Conservation (phyloP, 495 filamentous ascomycete species). For the Penicillium herquei region DNA sequence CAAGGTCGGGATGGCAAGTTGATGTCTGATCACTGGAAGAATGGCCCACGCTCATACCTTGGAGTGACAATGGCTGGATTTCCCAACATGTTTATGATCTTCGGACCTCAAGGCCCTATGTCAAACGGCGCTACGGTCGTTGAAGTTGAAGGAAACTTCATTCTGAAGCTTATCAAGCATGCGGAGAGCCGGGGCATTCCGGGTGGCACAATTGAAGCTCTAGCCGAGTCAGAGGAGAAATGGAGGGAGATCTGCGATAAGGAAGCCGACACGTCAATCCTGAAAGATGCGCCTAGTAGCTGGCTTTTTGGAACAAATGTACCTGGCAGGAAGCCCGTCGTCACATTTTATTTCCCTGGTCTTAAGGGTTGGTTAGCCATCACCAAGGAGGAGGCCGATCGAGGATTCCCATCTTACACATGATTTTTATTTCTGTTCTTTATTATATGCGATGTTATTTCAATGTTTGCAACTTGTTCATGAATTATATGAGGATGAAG, state of each 20-base stretch:
- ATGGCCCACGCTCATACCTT: slow-evolving; percentile 38
- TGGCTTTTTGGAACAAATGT: not conserved
- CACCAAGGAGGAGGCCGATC: too few relatives aligned
- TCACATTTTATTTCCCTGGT: not conserved
- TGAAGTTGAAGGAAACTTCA: slow-evolving; percentile 37
- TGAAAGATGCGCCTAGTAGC: not conserved
- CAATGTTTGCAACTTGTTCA: too few relatives aligned
- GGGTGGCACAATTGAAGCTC: not conserved
- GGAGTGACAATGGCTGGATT: slow-evolving; percentile 39
- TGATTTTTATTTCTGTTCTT: too few relatives aligned
- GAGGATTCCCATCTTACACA: too few relatives aligned
- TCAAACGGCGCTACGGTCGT: slow-evolving; percentile 44
- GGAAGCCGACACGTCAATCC: not conserved
- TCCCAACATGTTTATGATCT: slow-evolving; percentile 40
- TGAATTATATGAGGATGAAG: too few relatives aligned
- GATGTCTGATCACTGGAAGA: slow-evolving; percentile 44
- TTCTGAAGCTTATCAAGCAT: not conserved
- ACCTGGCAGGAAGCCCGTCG: not conserved
- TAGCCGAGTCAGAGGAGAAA: not conserved
- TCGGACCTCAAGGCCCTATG: slow-evolving; percentile 44
- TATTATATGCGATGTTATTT: too few relatives aligned
- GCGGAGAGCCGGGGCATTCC: not conserved
- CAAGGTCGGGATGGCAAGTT: slow-evolving; percentile 21
- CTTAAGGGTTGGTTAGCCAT: not conserved
- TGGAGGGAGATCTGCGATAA: not conserved